phyloP scores from a whole-genome alignment of 2,329 filamentous ascomycete genomes.

The Purpureocillium takamizusanense region DNA sequence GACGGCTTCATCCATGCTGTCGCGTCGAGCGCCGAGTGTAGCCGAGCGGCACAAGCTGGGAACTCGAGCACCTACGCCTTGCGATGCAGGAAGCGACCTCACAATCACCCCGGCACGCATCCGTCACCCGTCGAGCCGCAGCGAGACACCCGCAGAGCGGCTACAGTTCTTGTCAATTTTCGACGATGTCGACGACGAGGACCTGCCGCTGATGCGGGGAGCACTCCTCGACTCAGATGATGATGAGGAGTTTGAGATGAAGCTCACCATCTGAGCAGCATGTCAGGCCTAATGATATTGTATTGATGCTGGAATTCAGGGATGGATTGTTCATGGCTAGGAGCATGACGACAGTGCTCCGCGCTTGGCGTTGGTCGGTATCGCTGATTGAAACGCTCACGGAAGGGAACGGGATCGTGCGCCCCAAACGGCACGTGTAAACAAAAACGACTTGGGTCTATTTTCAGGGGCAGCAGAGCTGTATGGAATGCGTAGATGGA shows the following conservation, averaged over 20 bases:
- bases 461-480: no score
- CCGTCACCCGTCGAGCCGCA: conserved; percentile 13
- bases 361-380: no score
- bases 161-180: conserved; percentile 52
- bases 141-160: conserved; percentile 10
- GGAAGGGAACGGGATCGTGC: no score
- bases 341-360: conserved; percentile 2
- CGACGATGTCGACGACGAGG: conserved; percentile 36
- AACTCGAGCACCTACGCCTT: conserved; percentile 7
- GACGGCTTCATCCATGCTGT: conserved; percentile 37
- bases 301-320: neutral
- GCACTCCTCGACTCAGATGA: conserved; percentile 26
- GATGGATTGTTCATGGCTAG: neutral
- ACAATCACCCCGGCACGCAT: conserved; percentile 39
- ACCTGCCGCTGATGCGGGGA: conserved; percentile 18
- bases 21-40: conserved; percentile 13
- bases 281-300: neutral
- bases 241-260: conserved; percentile 48
- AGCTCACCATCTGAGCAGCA: conserved; percentile 24
- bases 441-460: no score
- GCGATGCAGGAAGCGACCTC: conserved; percentile 13
- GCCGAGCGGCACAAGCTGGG: conserved; percentile 7
- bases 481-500: no score
- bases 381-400: no score
- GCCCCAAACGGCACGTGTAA: no score